These are phyloP conservation scores for Penicillium soppii DNA, from an alignment of 495 filamentous ascomycete species.

Conservation along the genomic window DNA sequence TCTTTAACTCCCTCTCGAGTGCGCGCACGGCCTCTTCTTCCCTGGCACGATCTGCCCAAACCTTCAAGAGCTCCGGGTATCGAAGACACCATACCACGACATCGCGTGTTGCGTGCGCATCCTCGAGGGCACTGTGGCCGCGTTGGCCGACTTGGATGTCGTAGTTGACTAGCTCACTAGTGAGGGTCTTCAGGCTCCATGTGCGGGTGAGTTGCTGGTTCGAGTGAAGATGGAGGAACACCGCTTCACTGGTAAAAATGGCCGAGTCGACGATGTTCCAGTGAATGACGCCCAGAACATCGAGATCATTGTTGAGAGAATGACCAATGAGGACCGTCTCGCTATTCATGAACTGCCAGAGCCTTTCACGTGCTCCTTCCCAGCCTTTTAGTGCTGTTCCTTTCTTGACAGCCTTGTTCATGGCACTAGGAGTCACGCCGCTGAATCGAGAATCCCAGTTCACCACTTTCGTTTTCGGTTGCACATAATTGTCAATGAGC, in stretches of 20 bases:
- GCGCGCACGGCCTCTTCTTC: slow-evolving; percentile 5
- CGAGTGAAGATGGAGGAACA: slow-evolving; percentile 6
- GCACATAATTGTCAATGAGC: slow-evolving; percentile 43
- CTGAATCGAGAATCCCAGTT: slow-evolving; percentile 38
- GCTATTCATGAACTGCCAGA: slow-evolving; percentile 38
- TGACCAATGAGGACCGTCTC: slow-evolving; percentile 50
- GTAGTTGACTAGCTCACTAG: slow-evolving; percentile 25
- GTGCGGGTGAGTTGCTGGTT: slow-evolving; percentile 6
- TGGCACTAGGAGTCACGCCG: slow-evolving; percentile 29
- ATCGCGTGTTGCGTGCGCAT: slow-evolving; percentile 39
- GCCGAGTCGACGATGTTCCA: slow-evolving; percentile 38
- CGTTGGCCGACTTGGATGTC: slow-evolving; percentile 30
- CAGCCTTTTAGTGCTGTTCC: slow-evolving; percentile 39
- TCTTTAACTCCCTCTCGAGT: slow-evolving; percentile 9
- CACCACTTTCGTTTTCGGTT: slow-evolving; percentile 27
- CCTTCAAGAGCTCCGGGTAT: slow-evolving; percentile 20
- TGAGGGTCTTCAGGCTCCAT: slow-evolving; percentile 33
- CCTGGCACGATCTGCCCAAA: slow-evolving; percentile 22
- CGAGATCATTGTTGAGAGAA: slow-evolving; percentile 41
- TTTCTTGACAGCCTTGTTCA: slow-evolving; percentile 27
- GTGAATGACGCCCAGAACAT: slow-evolving; percentile 44
- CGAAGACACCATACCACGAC: slow-evolving; percentile 37
- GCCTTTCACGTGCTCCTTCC: slow-evolving; percentile 33
- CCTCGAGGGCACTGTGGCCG: slow-evolving; percentile 42
- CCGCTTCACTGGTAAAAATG: slow-evolving; percentile 26